Base-by-base conservation (phyloP, 2,329 filamentous ascomycete genomes). In the Tolypocladium capitatum region DNA sequence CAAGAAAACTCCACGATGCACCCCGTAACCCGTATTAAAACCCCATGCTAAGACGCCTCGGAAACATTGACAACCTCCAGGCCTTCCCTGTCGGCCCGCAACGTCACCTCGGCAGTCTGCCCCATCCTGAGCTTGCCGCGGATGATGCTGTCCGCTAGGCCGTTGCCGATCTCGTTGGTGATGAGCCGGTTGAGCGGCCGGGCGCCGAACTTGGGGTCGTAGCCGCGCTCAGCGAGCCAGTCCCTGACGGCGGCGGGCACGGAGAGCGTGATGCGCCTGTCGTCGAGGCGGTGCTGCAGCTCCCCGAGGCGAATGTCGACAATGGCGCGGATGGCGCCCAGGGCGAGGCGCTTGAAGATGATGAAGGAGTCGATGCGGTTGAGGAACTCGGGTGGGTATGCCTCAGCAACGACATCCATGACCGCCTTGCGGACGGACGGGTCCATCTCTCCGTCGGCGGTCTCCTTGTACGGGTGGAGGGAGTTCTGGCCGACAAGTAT, bases 361-460 rank as follows among this genome's bases (percentile, higher is more conserved):
- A 97, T 96, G 69, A 97, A 96, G 51, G 94, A 91, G 65, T 97
- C 91, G 52, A 97, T 88, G 20, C 92, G 80, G 69, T 98, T 97
- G 53, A 97, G 76, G 73, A 97, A 98, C 63, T 97, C 92, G 3
- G 92, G 92, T 5, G 91, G 81, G 62, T 96, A 83, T 46, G 70
- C 73, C 9, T 73, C 66, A 18, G 83, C 74, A 1, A 97, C 90
- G 16, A 94, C 81, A 58, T 94, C 86, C 81, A 97, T 89, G 47
- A 97, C 90, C 1, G 86, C 82, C 49, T 78, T 73, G 58, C 87
- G 87, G 43, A 90, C 78, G 0, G 80, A 78, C 1, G 81, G 75
- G 16, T 84, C 80, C 49, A 97, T 81, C 31, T 86, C 81, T 36
- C 84, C 82, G 44, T 79, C 74, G 1, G 72, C 60, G 4, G 74